phyloP scores from a whole-genome alignment of 352 stramenopile species.

The Stephanocyclus meneghinianus region DNA sequence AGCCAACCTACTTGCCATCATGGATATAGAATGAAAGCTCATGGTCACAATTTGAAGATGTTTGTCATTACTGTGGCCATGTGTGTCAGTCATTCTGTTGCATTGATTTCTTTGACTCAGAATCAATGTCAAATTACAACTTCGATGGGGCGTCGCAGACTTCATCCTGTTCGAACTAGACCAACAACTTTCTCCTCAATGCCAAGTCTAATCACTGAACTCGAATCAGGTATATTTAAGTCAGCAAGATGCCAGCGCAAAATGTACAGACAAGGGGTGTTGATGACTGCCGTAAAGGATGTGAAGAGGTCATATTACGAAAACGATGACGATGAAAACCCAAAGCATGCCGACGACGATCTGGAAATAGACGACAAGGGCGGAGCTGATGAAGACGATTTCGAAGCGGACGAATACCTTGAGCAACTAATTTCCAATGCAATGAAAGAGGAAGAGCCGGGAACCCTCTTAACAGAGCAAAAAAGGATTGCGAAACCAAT shows the following conservation, averaged over 20 bases:
- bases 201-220: background rate
- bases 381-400: constrained; percentile 18
- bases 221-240: background rate
- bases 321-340: constrained; percentile 5
- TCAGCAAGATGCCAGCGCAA: background rate
- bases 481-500: background rate
- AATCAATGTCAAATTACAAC: background rate
- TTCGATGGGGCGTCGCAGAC: background rate
- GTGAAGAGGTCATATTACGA: background rate
- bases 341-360: constrained; percentile 1
- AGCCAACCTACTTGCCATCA: background rate
- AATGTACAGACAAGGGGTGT: background rate
- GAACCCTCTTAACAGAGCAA: background rate
- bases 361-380: background rate
- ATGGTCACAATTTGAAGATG: background rate
- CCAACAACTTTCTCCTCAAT: background rate
- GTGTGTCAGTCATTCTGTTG: no score
- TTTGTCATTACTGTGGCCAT: no score
- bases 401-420: constrained; percentile 44
- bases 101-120: no score
- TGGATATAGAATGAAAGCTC: background rate
- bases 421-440: constrained; percentile 46
- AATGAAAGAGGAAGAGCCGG: constrained; percentile 33
- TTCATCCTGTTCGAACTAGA: no score
- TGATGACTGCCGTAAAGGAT: background rate